Conservation (phyloP, 2,329 filamentous ascomycete species). For the Ascocoryne sarcoides region DNA sequence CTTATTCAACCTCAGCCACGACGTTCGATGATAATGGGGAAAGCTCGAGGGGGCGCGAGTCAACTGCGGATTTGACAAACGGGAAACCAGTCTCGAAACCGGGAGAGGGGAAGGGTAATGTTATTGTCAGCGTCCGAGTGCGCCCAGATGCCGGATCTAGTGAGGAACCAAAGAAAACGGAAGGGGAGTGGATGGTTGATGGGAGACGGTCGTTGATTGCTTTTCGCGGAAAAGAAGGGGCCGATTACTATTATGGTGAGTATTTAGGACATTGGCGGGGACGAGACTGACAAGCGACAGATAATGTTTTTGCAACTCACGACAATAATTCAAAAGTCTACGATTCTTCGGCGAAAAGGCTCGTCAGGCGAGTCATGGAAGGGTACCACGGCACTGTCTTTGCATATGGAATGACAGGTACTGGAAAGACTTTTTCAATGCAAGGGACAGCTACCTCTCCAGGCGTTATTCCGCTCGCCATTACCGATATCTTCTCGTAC, state of each 20-base stretch:
- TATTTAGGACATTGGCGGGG: neutral
- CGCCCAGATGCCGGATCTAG: constrained; percentile 68
- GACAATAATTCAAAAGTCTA: constrained; percentile 95
- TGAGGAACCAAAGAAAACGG: constrained; percentile 48
- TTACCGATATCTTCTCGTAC: constrained; percentile 98
- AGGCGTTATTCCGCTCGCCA: constrained; percentile 92
- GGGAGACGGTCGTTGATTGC: constrained; percentile 72
- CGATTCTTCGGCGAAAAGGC: constrained; percentile 83
- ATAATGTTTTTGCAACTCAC: constrained; percentile 92
- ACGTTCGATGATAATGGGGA: constrained; percentile 77
- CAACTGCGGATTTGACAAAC: constrained; percentile 22
- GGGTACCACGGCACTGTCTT: constrained; percentile 98
- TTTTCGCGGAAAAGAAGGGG: constrained; percentile 80
- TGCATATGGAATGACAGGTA: constrained; percentile 98
- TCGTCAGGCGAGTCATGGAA: constrained; percentile 96
- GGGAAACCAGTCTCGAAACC: constrained; percentile 39
- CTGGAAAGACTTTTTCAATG: constrained; percentile 99
- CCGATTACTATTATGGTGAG: constrained; percentile 86
- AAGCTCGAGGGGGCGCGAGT: constrained; percentile 29
- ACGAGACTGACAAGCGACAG: constrained; percentile 37
- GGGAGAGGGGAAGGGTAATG: constrained; percentile 78
- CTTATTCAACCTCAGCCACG: constrained; percentile 82
- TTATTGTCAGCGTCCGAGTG: constrained; percentile 89
- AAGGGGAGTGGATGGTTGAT: constrained; percentile 89
- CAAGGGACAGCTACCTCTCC: constrained; percentile 93